A percentile compares a stretch with the other conserved stretches of the same genome.
phyloP scores from a whole-genome alignment of 257 asterid species.

The Eustoma russellianum region DNA sequence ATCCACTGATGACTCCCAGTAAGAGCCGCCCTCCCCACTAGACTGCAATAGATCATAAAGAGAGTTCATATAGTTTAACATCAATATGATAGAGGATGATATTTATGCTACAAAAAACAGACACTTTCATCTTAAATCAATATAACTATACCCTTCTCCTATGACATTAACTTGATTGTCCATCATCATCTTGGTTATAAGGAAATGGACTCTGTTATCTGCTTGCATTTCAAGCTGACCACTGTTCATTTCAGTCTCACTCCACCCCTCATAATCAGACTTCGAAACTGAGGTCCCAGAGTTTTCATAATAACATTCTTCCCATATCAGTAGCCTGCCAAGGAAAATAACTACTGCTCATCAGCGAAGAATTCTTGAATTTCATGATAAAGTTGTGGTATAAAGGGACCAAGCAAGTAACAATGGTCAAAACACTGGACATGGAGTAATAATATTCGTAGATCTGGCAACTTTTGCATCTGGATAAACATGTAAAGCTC shows the following conservation, averaged over 20 bases:
- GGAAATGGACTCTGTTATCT: constrained; percentile 46
- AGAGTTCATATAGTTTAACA: no score
- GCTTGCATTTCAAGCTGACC: constrained; percentile 20
- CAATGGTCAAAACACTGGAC: constrained; percentile 3
- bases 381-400: background rate
- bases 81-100: no score
- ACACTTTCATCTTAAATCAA: background rate
- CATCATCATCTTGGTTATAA: constrained; percentile 85
- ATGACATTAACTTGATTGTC: constrained; percentile 59
- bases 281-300: constrained; percentile 25
- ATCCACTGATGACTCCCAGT: constrained; percentile 81
- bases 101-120: no score
- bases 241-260: constrained; percentile 25
- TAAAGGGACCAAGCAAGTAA: no score
- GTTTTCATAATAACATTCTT: constrained; percentile 64
- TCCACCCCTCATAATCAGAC: constrained; percentile 23
- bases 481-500: no score
- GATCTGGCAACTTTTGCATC: constrained; percentile 4
- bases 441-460: constrained; percentile 6
- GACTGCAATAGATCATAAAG: constrained; percentile 28
- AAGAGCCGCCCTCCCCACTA: constrained; percentile 79
- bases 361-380: constrained; percentile 5
- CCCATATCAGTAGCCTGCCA: constrained; percentile 85
- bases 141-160: constrained; percentile 71
- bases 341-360: constrained; percentile 9